Base-by-base conservation (phyloP, 352 stramenopile species). In the Pythium oligandrum region DNA sequence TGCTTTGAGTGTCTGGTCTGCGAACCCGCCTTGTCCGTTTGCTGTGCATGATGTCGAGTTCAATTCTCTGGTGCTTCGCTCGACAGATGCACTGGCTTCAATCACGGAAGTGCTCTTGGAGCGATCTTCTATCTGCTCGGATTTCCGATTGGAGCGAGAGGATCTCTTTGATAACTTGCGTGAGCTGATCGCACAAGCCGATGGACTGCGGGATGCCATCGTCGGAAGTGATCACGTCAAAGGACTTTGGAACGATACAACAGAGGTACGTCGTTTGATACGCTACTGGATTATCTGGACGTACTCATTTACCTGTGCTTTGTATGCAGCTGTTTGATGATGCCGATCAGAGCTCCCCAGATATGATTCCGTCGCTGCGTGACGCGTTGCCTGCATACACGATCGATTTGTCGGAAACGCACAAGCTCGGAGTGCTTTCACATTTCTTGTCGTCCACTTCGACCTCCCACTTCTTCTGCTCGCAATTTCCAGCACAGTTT, bases 31-130 rank as follows among this genome's bases (percentile, higher is more conserved):
- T 10, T 68, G 61, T 43, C 12, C 35, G 2, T 80, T 92, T 38
- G 55, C 61, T n/a, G 78, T 89, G 4, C 57, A 82, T 35, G 83
- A 94, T 54, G 69, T 88, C 42, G 83, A 94, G 57, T 94, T 91
- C 59, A 94, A 94, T 57, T 53, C 83, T 4, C 57, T 94, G 26
- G 70, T 79, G n/a, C 66, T 92, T 37, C 71, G 76, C 11, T 92
- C 81, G 6, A 65, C 76, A 1, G 59, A 78, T 26, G 72, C 71
- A 6, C 66, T 94, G 17, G 63, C 78, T 12, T 78, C 82, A 33
- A 94, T 94, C 49, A 78, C 73, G 1, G 69, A 55, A 10, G 68
- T 91, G 38, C 63, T 94, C 9, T 45, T 73, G 5, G 71, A 86
- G 8, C 75, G 87, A 12, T 80, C 75, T 12, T 85, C 78, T 0